Base-by-base conservation (phyloP, 2,329 filamentous ascomycete species). In the Achaetomium macrosporum region DNA sequence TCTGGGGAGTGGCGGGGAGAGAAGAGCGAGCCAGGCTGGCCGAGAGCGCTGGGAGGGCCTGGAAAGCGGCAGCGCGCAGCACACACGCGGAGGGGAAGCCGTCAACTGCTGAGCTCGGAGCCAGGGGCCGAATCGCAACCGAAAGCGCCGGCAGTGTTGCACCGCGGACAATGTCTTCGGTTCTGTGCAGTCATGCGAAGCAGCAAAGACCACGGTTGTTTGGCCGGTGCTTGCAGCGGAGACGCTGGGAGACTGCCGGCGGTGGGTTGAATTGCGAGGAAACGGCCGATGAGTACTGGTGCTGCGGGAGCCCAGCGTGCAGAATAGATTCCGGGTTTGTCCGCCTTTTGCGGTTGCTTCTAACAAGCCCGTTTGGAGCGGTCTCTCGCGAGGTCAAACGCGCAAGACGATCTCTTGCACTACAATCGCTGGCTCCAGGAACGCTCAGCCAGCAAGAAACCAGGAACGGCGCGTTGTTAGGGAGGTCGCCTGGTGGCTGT, bases 161-260 rank as follows among this genome's bases (percentile, higher is more conserved):
- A 62, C 60, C 41, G 53, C 60, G 42, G 51, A 53, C 52, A 52
- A 54, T 58, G 56, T 55, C 54, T 55, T 56, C 56, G 59, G 59
- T 59, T 57, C 41, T 51, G 55, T 60, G 58, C 59, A 61, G 59
- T 42, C 47, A 52, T 40, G 42, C 42, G 47, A 43, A 53, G 35
- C 48, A 50, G 47, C 44, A 47, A 43, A 36, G 41, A 36, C 33
- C 54, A 47, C 50, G 49, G 44, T 7, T 25, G 4, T 25, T 42
- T 30, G 17, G 47, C 50, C 31, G 49, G 47, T 50, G 42, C 42
- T 44, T 19, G 51, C 35, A 50, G 40, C 44, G 43, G 50, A 19
- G 53, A 41, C 30, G 36, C 39, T 6, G 37, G 9, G 25, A 42
- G 35, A 35, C 30, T 43, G 42, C 31, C 31, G 44, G 45, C 33